Conservation (phyloP, 1,139 yeast genomes). For the Pichia sp. region DNA sequence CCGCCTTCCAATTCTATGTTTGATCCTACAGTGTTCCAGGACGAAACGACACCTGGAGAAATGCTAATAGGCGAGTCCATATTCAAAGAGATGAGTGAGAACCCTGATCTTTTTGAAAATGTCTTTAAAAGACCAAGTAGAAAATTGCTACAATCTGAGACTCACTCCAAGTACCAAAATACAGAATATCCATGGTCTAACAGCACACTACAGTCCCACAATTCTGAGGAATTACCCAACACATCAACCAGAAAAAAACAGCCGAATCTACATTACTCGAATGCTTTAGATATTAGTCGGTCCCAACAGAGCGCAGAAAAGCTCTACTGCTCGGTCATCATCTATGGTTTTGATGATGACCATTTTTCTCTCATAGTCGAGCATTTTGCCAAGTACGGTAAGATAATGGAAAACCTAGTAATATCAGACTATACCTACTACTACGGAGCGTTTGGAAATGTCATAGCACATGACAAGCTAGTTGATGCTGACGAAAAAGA, state of each 20-base stretch:
- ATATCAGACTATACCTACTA: conserved; percentile 8
- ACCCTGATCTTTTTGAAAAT: conserved; percentile 45
- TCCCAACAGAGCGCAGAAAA: not conserved
- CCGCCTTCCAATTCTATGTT: conserved; percentile 63
- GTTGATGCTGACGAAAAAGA: conserved; percentile 3
- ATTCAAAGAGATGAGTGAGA: conserved; percentile 31
- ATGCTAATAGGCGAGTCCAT: conserved; percentile 23
- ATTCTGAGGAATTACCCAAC: not conserved
- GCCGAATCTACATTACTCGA: not conserved
- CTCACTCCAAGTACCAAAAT: not conserved
- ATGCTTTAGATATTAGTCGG: not conserved
- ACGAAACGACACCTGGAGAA: conserved; percentile 32
- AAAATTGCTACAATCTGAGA: conserved; percentile 11
- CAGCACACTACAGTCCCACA: not conserved
- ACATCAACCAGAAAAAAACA: not conserved
- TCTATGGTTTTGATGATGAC: conserved; percentile 85
- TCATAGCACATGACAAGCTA: conserved; percentile 8
- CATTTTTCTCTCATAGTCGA: conserved; percentile 63
- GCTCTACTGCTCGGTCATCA: conserved; percentile 63
- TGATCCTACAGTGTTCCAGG: conserved; percentile 45
- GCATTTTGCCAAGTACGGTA: conserved; percentile 79
- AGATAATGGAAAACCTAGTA: conserved; percentile 67
- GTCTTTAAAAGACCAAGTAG: conserved; percentile 39
- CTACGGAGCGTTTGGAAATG: conserved; percentile 11
- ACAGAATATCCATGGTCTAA: conserved; percentile 14